Base-by-base conservation (phyloP, 176 grass and related monocot species). In the Phoenix dactylifera region DNA sequence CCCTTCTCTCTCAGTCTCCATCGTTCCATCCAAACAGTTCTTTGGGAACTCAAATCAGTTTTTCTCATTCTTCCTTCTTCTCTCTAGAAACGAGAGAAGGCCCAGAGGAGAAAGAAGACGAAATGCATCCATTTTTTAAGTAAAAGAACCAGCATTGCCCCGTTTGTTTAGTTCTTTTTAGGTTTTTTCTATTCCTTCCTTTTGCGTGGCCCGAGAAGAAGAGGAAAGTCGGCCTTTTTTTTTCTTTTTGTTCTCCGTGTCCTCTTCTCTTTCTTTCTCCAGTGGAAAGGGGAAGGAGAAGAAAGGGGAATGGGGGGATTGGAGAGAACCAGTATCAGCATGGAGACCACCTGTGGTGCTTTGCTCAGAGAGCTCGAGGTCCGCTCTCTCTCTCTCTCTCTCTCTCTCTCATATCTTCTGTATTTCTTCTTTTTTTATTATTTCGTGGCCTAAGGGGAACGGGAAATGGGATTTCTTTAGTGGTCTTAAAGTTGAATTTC, bases 291-390 rank as follows among this genome's bases (percentile, higher is more conserved):
- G 4, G 23, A 26, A 62, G 30, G 28, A 51, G 24, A 55, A 6
- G 55, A 67, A 80, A 67, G 52, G 50, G 81, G 80, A 83, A 77
- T 81, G 75, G 80, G 71, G 5, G 70, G 58, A 17, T 44, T 55
- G 18, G 49, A 25, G 15, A 24, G 76, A 51, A 18, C 65, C 48
- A 97, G 86, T 74, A 51, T 82, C 71, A 85, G 78, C 72, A 72
- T 92, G 59, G 87, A 92, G 57, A 83, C 81, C 65, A 75, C 84
- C 22, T 97, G 92, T 62, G 87, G 72, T 44, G 57, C 76, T 73
- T 71, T 97, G 75, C 73, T 98, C 55, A 79, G 76, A 70, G 84
- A 98, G 72, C 93, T 98, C 4, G 84, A 98, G 93, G 93, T 96
- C 19, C 3, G 61, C 57, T 54, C 50, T 53, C 23, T n/a, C 19